phyloP scores from a whole-genome alignment of 2,329 filamentous ascomycete species.

The Claviceps arundinis region DNA sequence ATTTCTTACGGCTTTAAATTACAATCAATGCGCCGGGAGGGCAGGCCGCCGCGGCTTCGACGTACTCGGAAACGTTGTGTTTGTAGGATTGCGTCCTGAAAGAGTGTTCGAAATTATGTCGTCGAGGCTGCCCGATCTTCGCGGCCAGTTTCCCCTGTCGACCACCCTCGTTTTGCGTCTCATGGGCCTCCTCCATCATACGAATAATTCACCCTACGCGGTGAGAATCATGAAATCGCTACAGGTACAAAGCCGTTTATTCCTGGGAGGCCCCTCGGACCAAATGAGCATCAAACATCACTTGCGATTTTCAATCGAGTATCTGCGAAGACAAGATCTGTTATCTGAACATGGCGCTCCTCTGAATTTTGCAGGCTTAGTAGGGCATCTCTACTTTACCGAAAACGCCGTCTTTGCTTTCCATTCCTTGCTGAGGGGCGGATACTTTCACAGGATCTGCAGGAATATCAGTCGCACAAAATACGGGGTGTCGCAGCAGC shows the following conservation, averaged over 20 bases:
- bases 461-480: constrained; percentile 30
- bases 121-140: constrained; percentile 58
- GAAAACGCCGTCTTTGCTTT: constrained; percentile 67
- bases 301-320: constrained; percentile 69
- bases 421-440: constrained; percentile 57
- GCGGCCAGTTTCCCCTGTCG: constrained; percentile 66
- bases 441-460: constrained; percentile 55
- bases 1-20: constrained; percentile 62
- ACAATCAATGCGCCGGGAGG: constrained; percentile 63
- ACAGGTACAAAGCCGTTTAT: constrained; percentile 55
- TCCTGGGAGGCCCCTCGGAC: constrained; percentile 54
- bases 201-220: not conserved
- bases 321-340: constrained; percentile 55
- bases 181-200: constrained; percentile 45
- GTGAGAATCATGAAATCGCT: constrained; percentile 46
- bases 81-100: constrained; percentile 46
- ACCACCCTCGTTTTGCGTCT: constrained; percentile 58
- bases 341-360: constrained; percentile 48
- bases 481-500: constrained; percentile 12
- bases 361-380: constrained; percentile 57
- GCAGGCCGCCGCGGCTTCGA: constrained; percentile 72
- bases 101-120: constrained; percentile 57
- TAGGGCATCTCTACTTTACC: constrained; percentile 63
- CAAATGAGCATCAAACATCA: constrained; percentile 62
- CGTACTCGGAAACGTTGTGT: constrained; percentile 68